Evolutionary conservation across 2,329 filamentous ascomycete genomes (phyloP).

Genomic region (Escovopsis sp.): DNA sequence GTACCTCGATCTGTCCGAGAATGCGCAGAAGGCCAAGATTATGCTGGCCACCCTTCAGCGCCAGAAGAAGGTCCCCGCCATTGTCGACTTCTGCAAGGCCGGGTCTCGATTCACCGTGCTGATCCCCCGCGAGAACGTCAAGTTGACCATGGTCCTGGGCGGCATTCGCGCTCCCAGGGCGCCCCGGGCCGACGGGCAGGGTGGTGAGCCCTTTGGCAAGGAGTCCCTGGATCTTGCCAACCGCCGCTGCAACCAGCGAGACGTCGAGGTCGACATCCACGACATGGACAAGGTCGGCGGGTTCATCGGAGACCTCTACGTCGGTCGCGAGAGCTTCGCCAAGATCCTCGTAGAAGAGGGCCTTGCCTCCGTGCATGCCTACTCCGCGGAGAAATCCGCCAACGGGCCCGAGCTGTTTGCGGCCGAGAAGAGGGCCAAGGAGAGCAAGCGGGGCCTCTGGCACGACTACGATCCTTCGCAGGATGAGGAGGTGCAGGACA

Average conservation of each 20-base stretch:
- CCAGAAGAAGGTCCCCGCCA: slow-evolving; percentile 80
- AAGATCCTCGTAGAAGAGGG: slow-evolving; percentile 90
- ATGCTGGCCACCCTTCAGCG: slow-evolving; percentile 76
- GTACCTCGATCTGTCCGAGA: slow-evolving; percentile 84
- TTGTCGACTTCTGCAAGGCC: slow-evolving; percentile 97
- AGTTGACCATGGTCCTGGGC: slow-evolving; percentile 86
- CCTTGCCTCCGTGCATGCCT: slow-evolving; percentile 78
- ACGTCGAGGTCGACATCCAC: slow-evolving; percentile 90
- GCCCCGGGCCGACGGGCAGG: slow-evolving; percentile 58
- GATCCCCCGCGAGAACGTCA: slow-evolving; percentile 82
- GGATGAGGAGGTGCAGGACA: slow-evolving; percentile 48
- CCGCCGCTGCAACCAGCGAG: slow-evolving; percentile 77
- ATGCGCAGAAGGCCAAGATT: slow-evolving; percentile 86
- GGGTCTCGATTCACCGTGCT: slow-evolving; percentile 87
- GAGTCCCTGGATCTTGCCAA: slow-evolving; percentile 89
- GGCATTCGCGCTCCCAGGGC: slow-evolving; percentile 85
- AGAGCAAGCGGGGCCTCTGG: slow-evolving; percentile 78
- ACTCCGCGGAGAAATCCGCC: slow-evolving; percentile 90
- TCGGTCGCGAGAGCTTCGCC: slow-evolving; percentile 91
- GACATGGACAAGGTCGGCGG: slow-evolving; percentile 93
- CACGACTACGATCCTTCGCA: slow-evolving; percentile 86
- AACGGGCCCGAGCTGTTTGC: slow-evolving; percentile 76
- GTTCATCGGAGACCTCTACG: slow-evolving; percentile 87
- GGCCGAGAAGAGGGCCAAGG: slow-evolving; percentile 81
- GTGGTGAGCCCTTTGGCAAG: slow-evolving; percentile 85